Base-by-base conservation (phyloP, 192 early-diverging fungal species). In the Backusella sp. region DNA sequence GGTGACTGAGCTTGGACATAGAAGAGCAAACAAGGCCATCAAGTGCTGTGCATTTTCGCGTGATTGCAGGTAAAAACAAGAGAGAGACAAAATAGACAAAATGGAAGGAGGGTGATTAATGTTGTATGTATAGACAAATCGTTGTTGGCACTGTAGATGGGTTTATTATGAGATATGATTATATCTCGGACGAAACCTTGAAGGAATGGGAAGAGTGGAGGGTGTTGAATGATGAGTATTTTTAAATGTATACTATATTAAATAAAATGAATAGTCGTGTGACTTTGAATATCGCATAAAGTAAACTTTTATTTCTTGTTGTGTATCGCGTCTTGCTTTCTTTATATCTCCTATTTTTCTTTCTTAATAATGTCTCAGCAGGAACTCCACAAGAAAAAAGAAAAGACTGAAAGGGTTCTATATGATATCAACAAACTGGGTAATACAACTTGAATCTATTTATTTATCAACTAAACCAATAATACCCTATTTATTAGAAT, bases 101-200 rank as follows among this genome's bases (percentile, higher is more conserved):
- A 23, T 23, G 1, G 52, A 71, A 19, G 12, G 37, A 28, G 28
- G 23, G 7, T 28, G 14, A 46, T 14, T 39, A 5, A 37, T 14
- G 4, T 26, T 59, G 17, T 42, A 32, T 28, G 15, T 11, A 11
- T 11, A 91, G 90, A 39, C 89, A 90, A 53, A 83, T 96, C 12
- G 79, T 94, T 9, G 92, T 90, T 56, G 89, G 88, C 32, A 91
- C 93, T 49, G 93, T 93, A 49, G 94, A 92, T 35, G 90, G 91
- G 0, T 92, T 93, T 75, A 89, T 96, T 46, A 94, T 94, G 93
- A 83, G 95, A 67, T 95, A 93, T 78, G 92, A 93, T 80, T 93
- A 93, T 80, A 88, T 94, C 30, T 88, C 89, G 39, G 89, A 94
- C 75, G 91, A 89, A 59, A 91, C 86, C 17, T 78, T 96, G 30